phyloP scores from a whole-genome alignment of 2,329 filamentous ascomycete species.

The Neofusicoccum umdonicola region DNA sequence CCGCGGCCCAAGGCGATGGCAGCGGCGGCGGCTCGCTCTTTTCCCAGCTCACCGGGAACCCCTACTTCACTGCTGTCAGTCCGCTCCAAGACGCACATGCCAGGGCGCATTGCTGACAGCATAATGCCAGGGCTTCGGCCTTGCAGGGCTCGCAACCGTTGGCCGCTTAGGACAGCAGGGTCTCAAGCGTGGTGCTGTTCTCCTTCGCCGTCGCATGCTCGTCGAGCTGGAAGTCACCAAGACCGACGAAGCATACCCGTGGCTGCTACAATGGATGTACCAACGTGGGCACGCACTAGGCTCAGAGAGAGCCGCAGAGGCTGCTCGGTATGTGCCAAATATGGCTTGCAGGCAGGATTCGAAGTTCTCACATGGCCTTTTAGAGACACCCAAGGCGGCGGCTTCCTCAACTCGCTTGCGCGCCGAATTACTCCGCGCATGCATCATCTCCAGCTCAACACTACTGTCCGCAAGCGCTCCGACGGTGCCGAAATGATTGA shows the following conservation, averaged over 20 bases:
- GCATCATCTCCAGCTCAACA: conserved; percentile 65
- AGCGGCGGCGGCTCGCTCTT: conserved; percentile 41
- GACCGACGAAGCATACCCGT: conserved; percentile 88
- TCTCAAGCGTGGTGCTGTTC: conserved; percentile 65
- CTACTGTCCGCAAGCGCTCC: conserved; percentile 59
- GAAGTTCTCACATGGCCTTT: background rate
- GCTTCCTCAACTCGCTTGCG: conserved; percentile 54
- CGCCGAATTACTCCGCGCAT: conserved; percentile 58
- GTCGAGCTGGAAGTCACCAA: conserved; percentile 95
- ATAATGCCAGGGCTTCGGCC: conserved; percentile 69
- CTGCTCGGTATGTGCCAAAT: background rate
- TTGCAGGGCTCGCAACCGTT: conserved; percentile 81
- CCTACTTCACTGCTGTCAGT: conserved; percentile 54
- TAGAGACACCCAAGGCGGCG: conserved; percentile 32
- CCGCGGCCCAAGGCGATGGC: conserved; percentile 29
- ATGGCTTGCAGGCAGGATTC: background rate
- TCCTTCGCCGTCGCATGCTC: conserved; percentile 80
- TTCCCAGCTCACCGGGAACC: conserved; percentile 48
- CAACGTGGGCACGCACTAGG: conserved; percentile 51
- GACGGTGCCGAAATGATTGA: conserved; percentile 72
- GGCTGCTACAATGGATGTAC: conserved; percentile 93
- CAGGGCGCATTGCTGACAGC: background rate
- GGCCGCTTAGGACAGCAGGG: conserved; percentile 79
- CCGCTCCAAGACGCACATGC: conserved; percentile 52
- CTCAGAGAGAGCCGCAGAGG: conserved; percentile 8